phyloP scores from a whole-genome alignment of 768 basidiomycete species.

The Podaxis carcinomalis region DNA sequence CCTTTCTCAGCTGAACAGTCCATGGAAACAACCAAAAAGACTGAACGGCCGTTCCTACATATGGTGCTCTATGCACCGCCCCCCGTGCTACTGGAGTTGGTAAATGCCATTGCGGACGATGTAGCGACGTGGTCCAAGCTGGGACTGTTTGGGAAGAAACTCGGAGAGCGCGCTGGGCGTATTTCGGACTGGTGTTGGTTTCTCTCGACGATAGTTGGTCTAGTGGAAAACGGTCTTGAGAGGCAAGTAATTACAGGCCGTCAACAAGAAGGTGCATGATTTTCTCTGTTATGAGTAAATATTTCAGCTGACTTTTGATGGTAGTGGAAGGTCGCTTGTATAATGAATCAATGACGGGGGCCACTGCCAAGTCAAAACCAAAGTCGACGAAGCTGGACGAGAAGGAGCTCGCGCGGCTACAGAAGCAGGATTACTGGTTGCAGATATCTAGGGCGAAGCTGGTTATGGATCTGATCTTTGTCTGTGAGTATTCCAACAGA shows the following conservation, averaged over 20 bases:
- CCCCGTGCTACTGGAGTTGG: slow-evolving; percentile 74
- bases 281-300: slow-evolving; percentile 3
- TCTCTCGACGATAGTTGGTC: slow-evolving; percentile 67
- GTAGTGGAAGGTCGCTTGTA: slow-evolving; percentile 75
- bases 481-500: slow-evolving; percentile 49
- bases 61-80: slow-evolving; percentile 77
- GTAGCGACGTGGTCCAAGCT: slow-evolving; percentile 70
- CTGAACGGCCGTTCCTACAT: slow-evolving; percentile 63
- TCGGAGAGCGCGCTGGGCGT: slow-evolving; percentile 65
- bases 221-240: slow-evolving; percentile 84
- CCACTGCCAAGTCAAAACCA: slow-evolving; percentile 67
- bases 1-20: slow-evolving; percentile 51
- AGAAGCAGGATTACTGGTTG: slow-evolving; percentile 74
- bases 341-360: slow-evolving; percentile 64
- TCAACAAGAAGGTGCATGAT: slow-evolving; percentile 55
- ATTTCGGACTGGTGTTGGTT: slow-evolving; percentile 90
- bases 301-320: slow-evolving; percentile 6
- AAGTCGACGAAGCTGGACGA: slow-evolving; percentile 57
- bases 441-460: slow-evolving; percentile 67
- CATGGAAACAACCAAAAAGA: slow-evolving; percentile 30
- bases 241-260: slow-evolving; percentile 62
- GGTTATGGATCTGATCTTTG: slow-evolving; percentile 82
- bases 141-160: slow-evolving; percentile 60
- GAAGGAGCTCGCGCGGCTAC: slow-evolving; percentile 63
- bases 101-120: slow-evolving; percentile 74